A percentile compares a stretch with the other conserved stretches of the same genome.
Evolutionary conservation across 2,329 filamentous ascomycete species (phyloP).

Genomic region (Fusarium circinatum): DNA sequence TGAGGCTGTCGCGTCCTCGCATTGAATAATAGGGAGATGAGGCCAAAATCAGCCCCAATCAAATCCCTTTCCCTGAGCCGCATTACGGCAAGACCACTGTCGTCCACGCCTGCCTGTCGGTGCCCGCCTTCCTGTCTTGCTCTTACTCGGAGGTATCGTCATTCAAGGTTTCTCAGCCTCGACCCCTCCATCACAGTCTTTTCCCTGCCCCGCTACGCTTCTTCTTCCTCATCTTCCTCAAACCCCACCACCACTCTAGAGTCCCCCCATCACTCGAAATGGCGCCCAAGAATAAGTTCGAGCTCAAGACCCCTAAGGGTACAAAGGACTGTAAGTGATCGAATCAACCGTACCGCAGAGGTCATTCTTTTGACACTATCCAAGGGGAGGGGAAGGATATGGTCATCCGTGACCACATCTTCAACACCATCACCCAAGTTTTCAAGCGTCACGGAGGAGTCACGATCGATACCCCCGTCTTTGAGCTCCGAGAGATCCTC

Average conservation of each 20-base stretch:
- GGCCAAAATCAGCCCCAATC: constrained; percentile 35
- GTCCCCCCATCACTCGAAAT: constrained; percentile 40
- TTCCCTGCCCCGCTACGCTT: constrained; percentile 39
- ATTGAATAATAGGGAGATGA: constrained; percentile 40
- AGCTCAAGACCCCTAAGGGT: constrained; percentile 88
- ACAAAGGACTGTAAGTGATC: constrained; percentile 77
- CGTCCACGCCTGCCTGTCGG: neutral
- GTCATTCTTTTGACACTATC: constrained; percentile 22
- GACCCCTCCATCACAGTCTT: constrained; percentile 37
- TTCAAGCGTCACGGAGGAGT: constrained; percentile 87
- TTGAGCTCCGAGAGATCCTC: constrained; percentile 87
- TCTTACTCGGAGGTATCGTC: neutral
- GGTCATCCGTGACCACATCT: constrained; percentile 84
- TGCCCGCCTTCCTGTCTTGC: constrained; percentile 13
- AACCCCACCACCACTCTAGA: constrained; percentile 34
- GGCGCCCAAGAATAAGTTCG: constrained; percentile 47
- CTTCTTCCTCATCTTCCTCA: constrained; percentile 13
- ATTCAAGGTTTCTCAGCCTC: constrained; percentile 15
- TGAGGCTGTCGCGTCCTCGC: constrained; percentile 31
- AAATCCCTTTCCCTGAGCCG: constrained; percentile 38
- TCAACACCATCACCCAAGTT: constrained; percentile 77
- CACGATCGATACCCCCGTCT: constrained; percentile 83
- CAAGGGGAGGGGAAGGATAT: constrained; percentile 77
- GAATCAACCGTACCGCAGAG: neutral
- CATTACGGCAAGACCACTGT: constrained; percentile 25